Evolutionary conservation across 2,329 filamentous ascomycete genomes (phyloP), one percentile per base, ranked within the genome.

Genomic region (Delphinella strobiligena): DNA sequence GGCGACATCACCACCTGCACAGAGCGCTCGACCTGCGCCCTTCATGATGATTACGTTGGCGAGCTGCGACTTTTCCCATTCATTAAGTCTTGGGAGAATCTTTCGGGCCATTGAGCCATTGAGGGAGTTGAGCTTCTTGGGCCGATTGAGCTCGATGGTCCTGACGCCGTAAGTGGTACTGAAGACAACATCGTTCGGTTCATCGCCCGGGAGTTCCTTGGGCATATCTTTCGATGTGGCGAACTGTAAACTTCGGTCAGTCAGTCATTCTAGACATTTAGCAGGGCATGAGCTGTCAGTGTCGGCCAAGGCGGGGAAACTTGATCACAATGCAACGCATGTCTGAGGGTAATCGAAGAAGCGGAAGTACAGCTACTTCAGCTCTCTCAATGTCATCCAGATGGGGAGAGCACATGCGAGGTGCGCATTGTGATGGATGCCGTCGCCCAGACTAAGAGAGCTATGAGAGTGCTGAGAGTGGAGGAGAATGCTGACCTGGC

Each of bases 21-120:
- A 98, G 51, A 98, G 81, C 17, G 89, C 85, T 29, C 78, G 71
- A 12, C 91, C 93, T 17, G 82, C 76, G 46, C 91, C 91, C 63
- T 94, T 94, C 61, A 98, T 80, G 49, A 98, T 75, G 42, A 98
- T 67, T 5, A 96, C 78, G 60, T 93, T 94, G 41, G 91, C 88
- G 66, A 98, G 71, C 56, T 94, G 81, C 19, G 89, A 96, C 63
- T 93, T 91, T 54, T 84, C 78, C 88, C 88, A 98, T 69, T 96
- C 89, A 55, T 72, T 41, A 55, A 98, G 62, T 42, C 91, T 76
- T 16, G 89, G 88, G 34, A 87, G 68, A 52, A 98, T 96, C 67
- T 98, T 96, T 53, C 84, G 77, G 47, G 82, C 83, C 93, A 98
- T 98, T 42, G 88, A 95, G 38, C 72, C 83, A 61, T 93, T 88